Base-by-base conservation (phyloP, 129 eudicot species). In the Saposhnikovia divaricata region DNA sequence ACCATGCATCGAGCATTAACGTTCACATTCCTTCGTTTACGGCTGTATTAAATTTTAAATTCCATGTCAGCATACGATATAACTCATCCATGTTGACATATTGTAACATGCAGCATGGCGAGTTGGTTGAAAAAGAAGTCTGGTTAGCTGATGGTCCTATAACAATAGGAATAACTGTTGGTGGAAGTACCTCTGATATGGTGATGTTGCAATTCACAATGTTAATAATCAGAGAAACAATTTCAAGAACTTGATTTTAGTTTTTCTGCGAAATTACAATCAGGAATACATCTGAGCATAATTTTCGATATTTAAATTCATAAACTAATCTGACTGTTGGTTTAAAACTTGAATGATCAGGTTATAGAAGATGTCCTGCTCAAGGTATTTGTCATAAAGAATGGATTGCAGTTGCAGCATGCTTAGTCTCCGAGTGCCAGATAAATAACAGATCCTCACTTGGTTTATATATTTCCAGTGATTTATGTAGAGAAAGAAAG, bases 111-210 rank as follows among this genome's bases (percentile, higher is more conserved):
- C 87, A 90, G 98, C 96, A 93, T 19, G 93, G 92, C 7, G 98
- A 93, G 87, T 81, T 89, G 79, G 96, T 90, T 38, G 93, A 89
- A 88, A 93, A 93, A 76, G 91, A 90, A 61, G 85, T 85, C 83
- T 93, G 87, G 85, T 84, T 93, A 38, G 96, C 92, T 3, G 85
- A 89, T 74, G 96, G 98, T 38, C 98, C 87, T 37, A 80, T 93
- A 78, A 93, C 88, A 27, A 77, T 93, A 42, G 98, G 98, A 44
- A 80, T 90, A 43, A 93, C 98, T 55, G 88, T 96, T 74, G 98
- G 96, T 77, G 96, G 96, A 78, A 90, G 93, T 51, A 93, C 98
- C 66, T 93, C 98, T 4, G 91, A 93, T 63, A 93, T 90, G 92
- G 98, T 93, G 80, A 82, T 53, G 61, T 18, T 53, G 25, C 25